Base-by-base conservation (phyloP, 2,329 filamentous ascomycete genomes). In the Calonectria hongkongensis region DNA sequence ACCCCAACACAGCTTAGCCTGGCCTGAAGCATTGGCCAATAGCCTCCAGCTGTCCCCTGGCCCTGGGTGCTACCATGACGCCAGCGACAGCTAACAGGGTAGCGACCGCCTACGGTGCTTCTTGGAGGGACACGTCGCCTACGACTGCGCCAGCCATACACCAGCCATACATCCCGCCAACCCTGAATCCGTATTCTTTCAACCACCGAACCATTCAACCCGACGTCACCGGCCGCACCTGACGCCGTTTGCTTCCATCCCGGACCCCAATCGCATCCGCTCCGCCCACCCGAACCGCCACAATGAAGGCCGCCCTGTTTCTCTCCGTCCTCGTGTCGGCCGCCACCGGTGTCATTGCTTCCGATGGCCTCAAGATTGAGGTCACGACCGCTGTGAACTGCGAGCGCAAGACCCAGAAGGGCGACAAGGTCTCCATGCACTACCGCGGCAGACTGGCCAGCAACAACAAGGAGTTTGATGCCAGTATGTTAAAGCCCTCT, bases 341-440 rank as follows among this genome's bases (percentile, higher is more conserved):
- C 73, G 87, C 87, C 72, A 81, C 88, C 74, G 85, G 88, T 76
- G 83, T 85, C 73, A 85, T 91, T 75, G 88, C 90, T 72, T 86
- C 87, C 66, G 84, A 60, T 16, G 90, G 93, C 78, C 91, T 98
- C 78, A 90, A 94, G 85, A 94, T 98, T 83, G 92, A 98, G 77
- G 92, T 94, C 77, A 94, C 92, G 65, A 88, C 92, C 72, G 87
- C 90, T 30, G 93, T 94, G 75, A 91, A 95, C 78, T 98, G 96
- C 88, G 91, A 92, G 64, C 93, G 95, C 84, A 96, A 94, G 87
- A 94, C 91, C 18, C 81, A 90, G 81, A 91, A 89, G 74, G 95
- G 95, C 77, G 96, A 98, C 86, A 92, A 88, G 75, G 92, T 98
- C 82, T 88, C 92, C 68, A 95, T 98, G 81, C 95, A 98, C 88